Conservation (phyloP, 2,329 filamentous ascomycete species). For the Aspergillus proliferans region DNA sequence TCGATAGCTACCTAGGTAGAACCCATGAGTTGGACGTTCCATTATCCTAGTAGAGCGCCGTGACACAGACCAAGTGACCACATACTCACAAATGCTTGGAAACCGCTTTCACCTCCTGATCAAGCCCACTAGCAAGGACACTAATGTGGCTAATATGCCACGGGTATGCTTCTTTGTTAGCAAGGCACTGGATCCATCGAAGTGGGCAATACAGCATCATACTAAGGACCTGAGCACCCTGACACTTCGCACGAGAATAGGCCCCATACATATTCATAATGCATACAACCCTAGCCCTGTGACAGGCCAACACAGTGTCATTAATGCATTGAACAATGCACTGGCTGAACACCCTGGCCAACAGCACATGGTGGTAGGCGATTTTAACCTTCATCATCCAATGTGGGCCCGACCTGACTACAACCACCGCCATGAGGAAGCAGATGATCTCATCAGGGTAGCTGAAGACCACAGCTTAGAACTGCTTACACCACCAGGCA, state of each 20-base stretch:
- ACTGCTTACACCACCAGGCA: slow-evolving; percentile 1
- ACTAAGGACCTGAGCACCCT: slow-evolving; percentile 14
- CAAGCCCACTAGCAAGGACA: background rate
- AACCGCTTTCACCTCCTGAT: no score
- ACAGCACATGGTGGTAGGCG: slow-evolving; percentile 1
- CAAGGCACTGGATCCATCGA: slow-evolving; percentile 13
- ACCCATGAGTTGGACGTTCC: no score
- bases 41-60: no score
- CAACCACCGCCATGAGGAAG: background rate
- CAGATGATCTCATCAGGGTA: slow-evolving; percentile 1
- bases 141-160: slow-evolving; percentile 2
- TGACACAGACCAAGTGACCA: no score
- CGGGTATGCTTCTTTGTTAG: slow-evolving; percentile 22
- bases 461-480: background rate
- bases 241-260: background rate
- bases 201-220: slow-evolving; percentile 10
- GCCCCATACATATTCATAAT: slow-evolving; percentile 11
- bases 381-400: slow-evolving; percentile 7
- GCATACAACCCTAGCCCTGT: slow-evolving; percentile 12
- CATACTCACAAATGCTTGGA: no score
- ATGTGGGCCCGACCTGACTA: slow-evolving; percentile 2
- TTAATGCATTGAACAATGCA: background rate
- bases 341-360: background rate
- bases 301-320: background rate
- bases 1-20: no score